phyloP scores from a whole-genome alignment of 1,284 basidiomycete genomes.

The Flammula alnicola region DNA sequence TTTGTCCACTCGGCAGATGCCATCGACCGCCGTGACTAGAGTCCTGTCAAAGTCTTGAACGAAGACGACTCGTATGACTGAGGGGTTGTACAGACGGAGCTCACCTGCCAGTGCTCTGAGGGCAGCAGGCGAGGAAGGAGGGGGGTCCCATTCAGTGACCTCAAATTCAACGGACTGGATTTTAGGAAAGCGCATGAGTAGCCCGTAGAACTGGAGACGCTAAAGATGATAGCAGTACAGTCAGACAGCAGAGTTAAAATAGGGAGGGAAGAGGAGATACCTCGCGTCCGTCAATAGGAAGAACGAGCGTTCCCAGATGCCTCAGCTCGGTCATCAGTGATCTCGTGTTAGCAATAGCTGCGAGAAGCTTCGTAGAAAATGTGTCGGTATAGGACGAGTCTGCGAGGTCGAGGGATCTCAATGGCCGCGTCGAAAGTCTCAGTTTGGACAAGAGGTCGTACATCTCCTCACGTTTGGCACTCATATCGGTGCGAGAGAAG shows the following conservation, averaged over 20 bases:
- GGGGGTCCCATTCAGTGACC: constrained; percentile 64
- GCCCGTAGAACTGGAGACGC: constrained; percentile 64
- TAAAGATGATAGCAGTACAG: constrained; percentile 28
- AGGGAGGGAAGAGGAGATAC: constrained; percentile 29
- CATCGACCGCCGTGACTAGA: constrained; percentile 47
- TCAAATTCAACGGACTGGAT: constrained; percentile 64
- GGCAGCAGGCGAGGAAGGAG: constrained; percentile 53
- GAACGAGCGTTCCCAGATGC: constrained; percentile 65
- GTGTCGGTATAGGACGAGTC: constrained; percentile 58
- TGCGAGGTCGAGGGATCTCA: constrained; percentile 61
- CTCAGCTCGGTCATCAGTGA: constrained; percentile 45
- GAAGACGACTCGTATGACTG: constrained; percentile 55
- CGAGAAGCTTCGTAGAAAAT: constrained; percentile 57
- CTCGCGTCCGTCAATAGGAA: constrained; percentile 56
- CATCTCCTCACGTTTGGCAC: constrained; percentile 57
- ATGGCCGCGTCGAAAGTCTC: constrained; percentile 42
- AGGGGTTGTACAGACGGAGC: constrained; percentile 60
- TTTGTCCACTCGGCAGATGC: constrained; percentile 44
- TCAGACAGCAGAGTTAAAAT: constrained; percentile 9
- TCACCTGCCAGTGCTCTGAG: constrained; percentile 61
- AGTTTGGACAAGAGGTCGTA: constrained; percentile 49
- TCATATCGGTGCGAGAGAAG: constrained; percentile 54
- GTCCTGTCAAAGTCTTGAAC: constrained; percentile 64
- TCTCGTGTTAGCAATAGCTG: constrained; percentile 39
- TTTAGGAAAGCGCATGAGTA: constrained; percentile 53